Conservation (phyloP, 352 stramenopile species). For the Thalassiosira exigua region DNA sequence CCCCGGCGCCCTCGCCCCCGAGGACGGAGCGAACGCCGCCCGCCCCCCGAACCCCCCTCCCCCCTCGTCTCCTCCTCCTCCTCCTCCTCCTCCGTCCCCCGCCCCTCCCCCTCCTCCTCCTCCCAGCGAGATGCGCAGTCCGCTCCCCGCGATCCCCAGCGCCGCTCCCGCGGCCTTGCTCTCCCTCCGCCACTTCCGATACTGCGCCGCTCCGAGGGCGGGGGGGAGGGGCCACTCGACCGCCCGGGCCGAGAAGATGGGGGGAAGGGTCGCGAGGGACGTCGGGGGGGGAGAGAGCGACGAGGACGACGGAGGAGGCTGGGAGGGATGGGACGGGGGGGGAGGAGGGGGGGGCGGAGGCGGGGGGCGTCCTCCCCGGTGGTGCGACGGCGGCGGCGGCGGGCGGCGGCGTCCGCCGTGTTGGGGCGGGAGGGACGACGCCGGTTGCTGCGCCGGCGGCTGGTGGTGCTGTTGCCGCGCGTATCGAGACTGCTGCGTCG, state of each 20-base stretch:
- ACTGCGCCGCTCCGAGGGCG: constrained; percentile 50
- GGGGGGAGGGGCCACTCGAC: constrained; percentile 80
- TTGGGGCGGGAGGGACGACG: too few relatives aligned
- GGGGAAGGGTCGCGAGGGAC: neutral
- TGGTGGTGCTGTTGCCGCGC: too few relatives aligned
- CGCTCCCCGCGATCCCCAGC: constrained; percentile 52
- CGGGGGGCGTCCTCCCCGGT: too few relatives aligned
- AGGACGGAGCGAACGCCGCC: neutral
- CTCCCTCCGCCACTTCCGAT: constrained; percentile 60
- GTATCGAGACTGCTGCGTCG: too few relatives aligned
- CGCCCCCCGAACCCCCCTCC: neutral
- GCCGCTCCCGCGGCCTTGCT: constrained; percentile 37
- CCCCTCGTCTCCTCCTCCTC: neutral
- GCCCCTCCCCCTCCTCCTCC: neutral
- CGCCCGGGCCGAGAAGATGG: constrained; percentile 75
- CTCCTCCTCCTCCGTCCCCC: neutral
- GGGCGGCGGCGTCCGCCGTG: too few relatives aligned
- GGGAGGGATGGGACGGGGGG: too few relatives aligned
- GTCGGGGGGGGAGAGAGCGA: too few relatives aligned
- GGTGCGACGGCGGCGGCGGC: too few relatives aligned
- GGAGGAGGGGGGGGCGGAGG: too few relatives aligned
- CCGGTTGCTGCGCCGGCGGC: too few relatives aligned
- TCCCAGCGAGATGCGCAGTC: neutral
- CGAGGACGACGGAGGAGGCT: too few relatives aligned
- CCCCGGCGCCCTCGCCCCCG: neutral